These are phyloP conservation scores for Sugiyamaella smithiae DNA, from an alignment of 805 yeast species.

Conservation along the genomic window DNA sequence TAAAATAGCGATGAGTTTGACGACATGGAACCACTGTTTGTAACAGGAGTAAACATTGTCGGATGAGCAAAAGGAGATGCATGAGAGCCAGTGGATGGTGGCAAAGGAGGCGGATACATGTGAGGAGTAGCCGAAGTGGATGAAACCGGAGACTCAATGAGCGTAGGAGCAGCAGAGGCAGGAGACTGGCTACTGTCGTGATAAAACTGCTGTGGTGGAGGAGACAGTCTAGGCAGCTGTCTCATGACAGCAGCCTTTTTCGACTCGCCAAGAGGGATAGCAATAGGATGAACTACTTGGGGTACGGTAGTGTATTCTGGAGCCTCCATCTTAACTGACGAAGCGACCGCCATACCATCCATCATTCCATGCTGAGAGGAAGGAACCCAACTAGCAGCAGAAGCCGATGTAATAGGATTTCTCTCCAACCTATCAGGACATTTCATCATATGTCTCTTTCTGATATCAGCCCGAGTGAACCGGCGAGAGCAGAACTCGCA, in stretches of 20 bases:
- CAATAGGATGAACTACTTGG: conserved; percentile 3
- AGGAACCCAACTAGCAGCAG: background rate
- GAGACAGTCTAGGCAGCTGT: background rate
- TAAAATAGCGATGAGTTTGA: background rate
- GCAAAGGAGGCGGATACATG: background rate
- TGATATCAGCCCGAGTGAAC: conserved; percentile 71
- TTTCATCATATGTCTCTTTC: conserved; percentile 58
- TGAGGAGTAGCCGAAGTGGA: conserved; percentile 1
- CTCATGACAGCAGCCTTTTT: background rate
- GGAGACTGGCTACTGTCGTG: background rate
- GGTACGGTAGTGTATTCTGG: conserved; percentile 5
- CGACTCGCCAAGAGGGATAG: background rate
- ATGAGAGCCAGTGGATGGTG: background rate
- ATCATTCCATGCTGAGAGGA: background rate
- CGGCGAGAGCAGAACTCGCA: conserved; percentile 68
- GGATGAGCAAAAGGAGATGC: background rate
- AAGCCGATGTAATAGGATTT: background rate
- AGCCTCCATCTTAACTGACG: background rate
- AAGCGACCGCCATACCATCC: background rate
- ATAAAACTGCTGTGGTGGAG: background rate
- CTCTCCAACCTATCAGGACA: conserved; percentile 22
- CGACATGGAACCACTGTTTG: background rate
- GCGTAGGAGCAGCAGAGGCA: background rate
- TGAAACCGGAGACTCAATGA: conserved; percentile 1
- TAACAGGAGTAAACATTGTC: background rate